Evolutionary conservation across 306 rosid genomes (phyloP).

Genomic region (Malus sieversii): DNA sequence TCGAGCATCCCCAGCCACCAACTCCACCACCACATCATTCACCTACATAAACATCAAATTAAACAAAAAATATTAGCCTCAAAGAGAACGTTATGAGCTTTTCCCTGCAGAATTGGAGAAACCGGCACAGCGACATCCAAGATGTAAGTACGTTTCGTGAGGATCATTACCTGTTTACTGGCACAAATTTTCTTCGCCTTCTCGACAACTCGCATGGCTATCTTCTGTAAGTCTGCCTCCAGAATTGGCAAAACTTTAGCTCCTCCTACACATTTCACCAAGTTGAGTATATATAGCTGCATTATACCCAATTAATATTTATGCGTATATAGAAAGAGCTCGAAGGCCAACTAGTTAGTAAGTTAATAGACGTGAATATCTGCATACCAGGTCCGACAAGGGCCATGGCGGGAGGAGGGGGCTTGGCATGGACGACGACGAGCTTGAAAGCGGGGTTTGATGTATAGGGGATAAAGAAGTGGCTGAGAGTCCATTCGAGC

Average conservation of each 20-base stretch:
- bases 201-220: slow-evolving; percentile 23
- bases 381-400: slow-evolving; percentile 26
- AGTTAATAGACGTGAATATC: too few relatives aligned
- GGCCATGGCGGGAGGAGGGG: slow-evolving; percentile 25
- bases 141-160: not conserved
- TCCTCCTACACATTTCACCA: not conserved
- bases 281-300: too few relatives aligned
- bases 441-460: slow-evolving; percentile 34
- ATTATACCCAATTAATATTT: too few relatives aligned
- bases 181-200: slow-evolving; percentile 40
- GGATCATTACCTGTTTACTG: slow-evolving; percentile 32
- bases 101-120: too few relatives aligned
- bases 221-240: slow-evolving; percentile 30
- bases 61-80: not conserved
- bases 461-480: slow-evolving; percentile 27
- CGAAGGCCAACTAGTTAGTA: too few relatives aligned
- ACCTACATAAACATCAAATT: slow-evolving; percentile 10
- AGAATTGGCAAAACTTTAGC: slow-evolving; percentile 19
- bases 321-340: too few relatives aligned
- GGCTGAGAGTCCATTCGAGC: slow-evolving; percentile 41
- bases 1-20: slow-evolving; percentile 37
- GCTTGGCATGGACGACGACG: slow-evolving; percentile 34
- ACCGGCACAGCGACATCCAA: too few relatives aligned
- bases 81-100: too few relatives aligned
- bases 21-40: slow-evolving; percentile 15